Percentiles rank a stretch among this genome's conserved stretches.
Evolutionary conservation across 2,329 filamentous ascomycete species (phyloP).

Genomic region (Aspergillus fructus): DNA sequence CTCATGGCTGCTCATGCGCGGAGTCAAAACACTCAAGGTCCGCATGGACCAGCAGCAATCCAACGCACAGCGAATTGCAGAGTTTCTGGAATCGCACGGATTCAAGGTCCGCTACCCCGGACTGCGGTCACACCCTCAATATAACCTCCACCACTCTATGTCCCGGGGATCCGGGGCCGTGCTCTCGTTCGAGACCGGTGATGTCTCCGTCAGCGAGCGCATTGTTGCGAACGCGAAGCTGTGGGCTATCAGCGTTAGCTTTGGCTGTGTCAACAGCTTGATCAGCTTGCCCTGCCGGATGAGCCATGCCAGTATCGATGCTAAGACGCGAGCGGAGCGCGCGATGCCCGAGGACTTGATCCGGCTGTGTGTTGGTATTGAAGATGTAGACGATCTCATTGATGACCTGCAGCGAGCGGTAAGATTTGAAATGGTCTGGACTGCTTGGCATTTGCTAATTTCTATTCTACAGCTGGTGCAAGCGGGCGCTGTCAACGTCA

Average conservation of each 20-base stretch:
- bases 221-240: conserved; percentile 91
- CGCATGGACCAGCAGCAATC: conserved; percentile 98
- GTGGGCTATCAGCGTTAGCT: conserved; percentile 95
- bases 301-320: conserved; percentile 98
- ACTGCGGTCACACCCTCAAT: conserved; percentile 90
- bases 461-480: conserved; percentile 68
- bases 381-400: conserved; percentile 86
- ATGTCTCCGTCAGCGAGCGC: conserved; percentile 76
- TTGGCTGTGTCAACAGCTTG: conserved; percentile 95
- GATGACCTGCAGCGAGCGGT: conserved; percentile 90
- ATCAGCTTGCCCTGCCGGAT: conserved; percentile 99
- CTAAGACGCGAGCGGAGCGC: conserved; percentile 83
- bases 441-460: conserved; percentile 9
- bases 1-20: conserved; percentile 90
- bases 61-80: conserved; percentile 86
- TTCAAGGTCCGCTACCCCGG: conserved; percentile 96
- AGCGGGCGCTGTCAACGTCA: conserved; percentile 87
- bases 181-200: conserved; percentile 92
- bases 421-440: conserved; percentile 46
- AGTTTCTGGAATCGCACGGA: conserved; percentile 85
- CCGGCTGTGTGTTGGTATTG: conserved; percentile 91
- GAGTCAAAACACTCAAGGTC: conserved; percentile 93
- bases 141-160: conserved; percentile 94
- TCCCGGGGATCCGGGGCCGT: conserved; percentile 92
- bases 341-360: conserved; percentile 98